A percentile compares a stretch with the other conserved stretches of the same genome.
phyloP scores from a whole-genome alignment of 2,329 filamentous ascomycete genomes.

The Bipolaris cookei region DNA sequence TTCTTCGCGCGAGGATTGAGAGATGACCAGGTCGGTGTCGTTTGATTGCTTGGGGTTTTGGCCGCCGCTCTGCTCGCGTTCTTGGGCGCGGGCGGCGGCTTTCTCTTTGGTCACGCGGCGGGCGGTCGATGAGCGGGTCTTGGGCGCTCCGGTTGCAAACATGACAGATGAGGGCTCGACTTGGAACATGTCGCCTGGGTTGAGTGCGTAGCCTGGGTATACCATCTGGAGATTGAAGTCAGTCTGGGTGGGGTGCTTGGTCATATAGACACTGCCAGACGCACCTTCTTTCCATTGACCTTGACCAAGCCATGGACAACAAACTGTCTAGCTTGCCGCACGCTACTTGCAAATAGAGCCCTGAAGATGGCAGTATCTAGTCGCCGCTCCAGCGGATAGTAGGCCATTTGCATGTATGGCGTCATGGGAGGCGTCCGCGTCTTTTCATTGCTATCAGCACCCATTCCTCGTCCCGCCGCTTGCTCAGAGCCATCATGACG shows the following conservation, averaged over 20 bases:
- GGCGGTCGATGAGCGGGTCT: conserved; percentile 50
- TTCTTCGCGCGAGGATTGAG: conserved; percentile 27
- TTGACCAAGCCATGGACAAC: conserved; percentile 91
- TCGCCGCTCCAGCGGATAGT: conserved; percentile 86
- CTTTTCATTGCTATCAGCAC: conserved; percentile 50
- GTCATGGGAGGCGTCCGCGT: conserved; percentile 59
- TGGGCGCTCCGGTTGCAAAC: conserved; percentile 80
- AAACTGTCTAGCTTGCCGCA: conserved; percentile 91
- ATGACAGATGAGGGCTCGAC: conserved; percentile 89
- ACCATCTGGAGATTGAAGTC: conserved; percentile 68
- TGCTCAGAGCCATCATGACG: conserved; percentile 79
- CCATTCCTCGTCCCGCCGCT: conserved; percentile 83
- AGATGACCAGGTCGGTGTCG: conserved; percentile 3
- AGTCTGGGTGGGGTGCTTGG: neutral
- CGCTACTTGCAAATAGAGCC: conserved; percentile 90
- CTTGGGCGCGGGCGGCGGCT: conserved; percentile 37
- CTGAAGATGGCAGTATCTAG: conserved; percentile 95
- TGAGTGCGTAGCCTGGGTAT: conserved; percentile 90
- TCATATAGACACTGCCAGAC: neutral
- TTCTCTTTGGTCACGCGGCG: conserved; percentile 41
- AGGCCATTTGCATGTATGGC: conserved; percentile 97
- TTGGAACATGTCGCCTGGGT: conserved; percentile 98
- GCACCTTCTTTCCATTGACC: conserved; percentile 94
- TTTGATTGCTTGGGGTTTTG: conserved; percentile 23
- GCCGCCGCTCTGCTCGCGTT: conserved; percentile 28